Evolutionary conservation across 805 yeast species (phyloP).

Genomic region (Metschnikowia cerradonensis): DNA sequence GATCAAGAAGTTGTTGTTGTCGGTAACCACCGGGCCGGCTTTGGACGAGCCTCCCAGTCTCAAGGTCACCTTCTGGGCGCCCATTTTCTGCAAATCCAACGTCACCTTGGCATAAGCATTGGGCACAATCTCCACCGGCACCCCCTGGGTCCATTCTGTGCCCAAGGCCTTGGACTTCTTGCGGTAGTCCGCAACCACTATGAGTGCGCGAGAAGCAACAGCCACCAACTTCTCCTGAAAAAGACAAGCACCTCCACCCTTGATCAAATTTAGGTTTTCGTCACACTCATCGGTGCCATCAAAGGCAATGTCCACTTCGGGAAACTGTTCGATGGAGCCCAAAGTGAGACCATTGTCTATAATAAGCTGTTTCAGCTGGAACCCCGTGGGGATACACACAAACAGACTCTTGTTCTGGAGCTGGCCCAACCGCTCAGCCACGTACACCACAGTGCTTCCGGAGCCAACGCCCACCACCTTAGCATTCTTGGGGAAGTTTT

Average conservation of each 20-base stretch:
- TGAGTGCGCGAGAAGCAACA: slow-evolving; percentile 65
- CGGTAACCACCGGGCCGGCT: slow-evolving; percentile 97
- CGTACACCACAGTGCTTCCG: slow-evolving; percentile 96
- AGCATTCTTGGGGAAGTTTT: slow-evolving; percentile 64
- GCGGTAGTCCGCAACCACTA: slow-evolving; percentile 89
- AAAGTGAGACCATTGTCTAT: slow-evolving; percentile 72
- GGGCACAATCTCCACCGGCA: slow-evolving; percentile 95
- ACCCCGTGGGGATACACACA: slow-evolving; percentile 92
- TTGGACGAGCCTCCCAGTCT: slow-evolving; percentile 88
- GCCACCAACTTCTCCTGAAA: slow-evolving; percentile 96
- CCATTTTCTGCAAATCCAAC: slow-evolving; percentile 56
- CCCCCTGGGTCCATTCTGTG: slow-evolving; percentile 78
- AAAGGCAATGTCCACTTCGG: slow-evolving; percentile 84
- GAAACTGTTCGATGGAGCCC: slow-evolving; percentile 80
- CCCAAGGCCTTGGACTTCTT: slow-evolving; percentile 78
- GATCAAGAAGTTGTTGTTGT: slow-evolving; percentile 87
- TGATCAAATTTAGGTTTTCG: slow-evolving; percentile 71
- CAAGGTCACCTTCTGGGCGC: slow-evolving; percentile 59
- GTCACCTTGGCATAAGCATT: slow-evolving; percentile 75
- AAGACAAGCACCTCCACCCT: slow-evolving; percentile 98
- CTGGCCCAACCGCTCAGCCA: slow-evolving; percentile 90
- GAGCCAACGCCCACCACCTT: slow-evolving; percentile 90
- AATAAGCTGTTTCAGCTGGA: slow-evolving; percentile 86
- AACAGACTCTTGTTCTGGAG: slow-evolving; percentile 48
- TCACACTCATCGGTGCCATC: slow-evolving; percentile 99